Conservation (phyloP, 208 protist genomes). For the Leishmania martiniquensis region DNA sequence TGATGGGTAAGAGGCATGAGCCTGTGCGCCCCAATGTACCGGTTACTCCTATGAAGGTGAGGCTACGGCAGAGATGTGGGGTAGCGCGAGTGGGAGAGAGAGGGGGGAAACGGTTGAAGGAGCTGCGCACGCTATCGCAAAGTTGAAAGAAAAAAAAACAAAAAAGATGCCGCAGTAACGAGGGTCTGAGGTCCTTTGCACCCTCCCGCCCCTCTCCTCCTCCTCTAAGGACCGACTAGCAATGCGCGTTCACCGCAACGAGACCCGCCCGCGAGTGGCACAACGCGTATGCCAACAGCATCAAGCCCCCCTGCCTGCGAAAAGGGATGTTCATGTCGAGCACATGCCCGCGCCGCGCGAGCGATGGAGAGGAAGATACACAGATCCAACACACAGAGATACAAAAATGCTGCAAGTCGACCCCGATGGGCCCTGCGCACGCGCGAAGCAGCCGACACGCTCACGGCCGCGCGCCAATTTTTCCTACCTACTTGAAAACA, state of each 20-base stretch:
- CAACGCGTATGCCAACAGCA: too few relatives aligned
- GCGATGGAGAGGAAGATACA: not conserved
- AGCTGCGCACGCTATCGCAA: not conserved
- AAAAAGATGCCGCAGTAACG: too few relatives aligned
- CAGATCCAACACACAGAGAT: not conserved
- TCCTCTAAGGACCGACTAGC: too few relatives aligned
- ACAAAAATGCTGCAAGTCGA: not conserved
- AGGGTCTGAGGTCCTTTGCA: too few relatives aligned
- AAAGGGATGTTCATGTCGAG: not conserved
- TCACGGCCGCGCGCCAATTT: not conserved
- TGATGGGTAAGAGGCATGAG: not conserved
- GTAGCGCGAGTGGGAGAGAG: too few relatives aligned
- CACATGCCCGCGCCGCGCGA: not conserved
- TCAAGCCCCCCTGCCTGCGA: not conserved
- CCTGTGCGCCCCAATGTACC: not conserved
- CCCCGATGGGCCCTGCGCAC: not conserved
- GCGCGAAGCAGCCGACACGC: not conserved
- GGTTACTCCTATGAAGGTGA: not conserved
- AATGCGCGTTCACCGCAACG: not conserved
- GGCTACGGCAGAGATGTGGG: not conserved
- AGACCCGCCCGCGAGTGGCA: not conserved
- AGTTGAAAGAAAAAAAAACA: too few relatives aligned
- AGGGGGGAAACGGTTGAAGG: too few relatives aligned
- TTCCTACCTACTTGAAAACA: slow-evolving; percentile 23
- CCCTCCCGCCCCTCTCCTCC: too few relatives aligned